Evolutionary conservation across 2,329 filamentous ascomycete genomes (phyloP), one percentile per base, ranked within the genome.

Genomic region (Fusarium tricinctum): DNA sequence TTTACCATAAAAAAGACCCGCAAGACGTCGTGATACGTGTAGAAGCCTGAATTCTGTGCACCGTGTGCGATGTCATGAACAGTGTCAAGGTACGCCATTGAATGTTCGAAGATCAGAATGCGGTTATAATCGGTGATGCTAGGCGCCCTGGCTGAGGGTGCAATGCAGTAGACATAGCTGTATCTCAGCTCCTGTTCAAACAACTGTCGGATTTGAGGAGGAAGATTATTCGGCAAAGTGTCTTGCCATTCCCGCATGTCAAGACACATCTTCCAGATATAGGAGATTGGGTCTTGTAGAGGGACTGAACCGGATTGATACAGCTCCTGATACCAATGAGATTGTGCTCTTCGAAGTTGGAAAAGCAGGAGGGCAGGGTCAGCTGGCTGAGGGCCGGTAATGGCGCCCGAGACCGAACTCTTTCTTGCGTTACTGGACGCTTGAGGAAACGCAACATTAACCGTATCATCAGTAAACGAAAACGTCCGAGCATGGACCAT

Each of bases 111-210:
- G 40, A 97, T 92, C 23, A 97, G 83, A 30, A 89, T 84, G 64
- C 93, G 92, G 38, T 90, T 91, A 75, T 95, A 93, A 45, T 93
- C 87, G 5, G 89, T 90, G 49, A 94, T 89, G 22, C 87, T 83
- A 0, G 92, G 92, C 5, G 92, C 89, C 45, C 91, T 86, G 2
- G 89, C 88, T 35, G 91, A 94, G 1, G 94, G 93, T 1, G 93
- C 93, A 9, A 97, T 86, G 58, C 95, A 92, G 77, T 97, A 93
- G 23, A 97, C 91, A 72, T 93, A 96, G 75, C 93, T 97, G 81
- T 97, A 98, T 46, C 95, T 87, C 42, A 97, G 81, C 76, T 99
- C 96, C 17, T 97, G 87, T 66, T 96, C 91, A 74, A 97, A 97
- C 68, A 94, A 88, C 47, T 91, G 87, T 39, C 89, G 87, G 66